Evolutionary conservation across 1,284 basidiomycete species (phyloP).

Genomic region (Nidula niveotomentosa): DNA sequence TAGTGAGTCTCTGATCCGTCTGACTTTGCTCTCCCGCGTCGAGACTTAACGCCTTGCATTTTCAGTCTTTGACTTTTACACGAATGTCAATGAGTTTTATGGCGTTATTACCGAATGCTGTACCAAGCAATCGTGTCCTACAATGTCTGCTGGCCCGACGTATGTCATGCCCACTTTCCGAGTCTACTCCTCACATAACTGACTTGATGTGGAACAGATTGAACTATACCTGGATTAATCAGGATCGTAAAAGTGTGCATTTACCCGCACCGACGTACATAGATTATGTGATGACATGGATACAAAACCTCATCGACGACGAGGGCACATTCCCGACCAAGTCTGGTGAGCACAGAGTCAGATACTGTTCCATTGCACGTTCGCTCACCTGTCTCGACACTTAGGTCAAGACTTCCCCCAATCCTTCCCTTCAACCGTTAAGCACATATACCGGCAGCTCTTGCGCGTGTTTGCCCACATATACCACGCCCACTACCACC

Average conservation of each 20-base stretch:
- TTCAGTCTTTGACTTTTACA: conserved; percentile 93
- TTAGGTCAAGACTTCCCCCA: conserved; percentile 89
- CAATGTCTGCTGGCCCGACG: conserved; percentile 92
- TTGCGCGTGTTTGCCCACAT: conserved; percentile 97
- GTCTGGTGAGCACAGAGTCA: conserved; percentile 56
- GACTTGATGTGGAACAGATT: conserved; percentile 48
- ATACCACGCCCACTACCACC: conserved; percentile 93
- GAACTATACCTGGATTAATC: conserved; percentile 98
- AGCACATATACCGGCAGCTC: conserved; percentile 96
- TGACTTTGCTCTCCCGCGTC: no score
- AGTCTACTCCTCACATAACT: neutral
- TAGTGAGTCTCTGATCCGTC: conserved; percentile 51
- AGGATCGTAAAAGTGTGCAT: conserved; percentile 91
- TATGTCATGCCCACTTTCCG: conserved; percentile 37
- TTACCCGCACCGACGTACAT: conserved; percentile 97
- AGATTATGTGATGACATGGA: conserved; percentile 99
- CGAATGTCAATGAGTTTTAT: conserved; percentile 97
- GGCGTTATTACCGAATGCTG: conserved; percentile 95
- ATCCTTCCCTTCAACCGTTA: conserved; percentile 89
- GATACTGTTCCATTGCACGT: neutral
- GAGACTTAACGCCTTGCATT: no score
- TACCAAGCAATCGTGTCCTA: conserved; percentile 85
- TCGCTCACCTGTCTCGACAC: neutral
- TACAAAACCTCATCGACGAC: conserved; percentile 92
- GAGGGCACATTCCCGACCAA: conserved; percentile 95